A percentile compares a stretch with the other conserved stretches of the same genome.
Conservation (phyloP, 106 monocot genomes). For the Posidonia australis region DNA sequence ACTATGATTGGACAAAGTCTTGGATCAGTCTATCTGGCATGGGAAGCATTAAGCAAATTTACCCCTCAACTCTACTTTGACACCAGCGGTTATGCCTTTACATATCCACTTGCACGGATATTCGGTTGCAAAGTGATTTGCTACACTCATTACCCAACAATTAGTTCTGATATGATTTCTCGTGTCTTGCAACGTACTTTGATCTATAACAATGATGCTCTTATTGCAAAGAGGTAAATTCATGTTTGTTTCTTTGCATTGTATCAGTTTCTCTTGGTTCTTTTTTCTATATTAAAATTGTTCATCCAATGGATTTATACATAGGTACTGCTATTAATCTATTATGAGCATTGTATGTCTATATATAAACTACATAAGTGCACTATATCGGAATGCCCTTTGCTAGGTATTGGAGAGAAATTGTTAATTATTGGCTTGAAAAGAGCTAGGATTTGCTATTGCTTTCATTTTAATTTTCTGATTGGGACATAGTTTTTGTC, state of each 20-base stretch:
- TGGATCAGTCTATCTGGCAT: constrained; percentile 81
- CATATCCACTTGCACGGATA: constrained; percentile 82
- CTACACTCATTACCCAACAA: constrained; percentile 97
- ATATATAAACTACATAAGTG: too few relatives aligned
- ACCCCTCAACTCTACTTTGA: constrained; percentile 80
- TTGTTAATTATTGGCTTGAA: too few relatives aligned
- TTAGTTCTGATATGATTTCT: constrained; percentile 89
- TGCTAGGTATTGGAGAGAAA: too few relatives aligned
- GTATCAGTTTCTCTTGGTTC: too few relatives aligned
- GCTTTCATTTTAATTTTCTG: too few relatives aligned
- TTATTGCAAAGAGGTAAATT: constrained; percentile 68
- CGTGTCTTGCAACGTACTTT: constrained; percentile 51
- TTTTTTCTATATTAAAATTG: neutral
- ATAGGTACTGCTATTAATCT: too few relatives aligned
- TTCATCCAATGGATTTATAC: neutral
- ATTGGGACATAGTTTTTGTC: too few relatives aligned
- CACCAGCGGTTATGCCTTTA: constrained; percentile 97
- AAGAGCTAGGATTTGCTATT: too few relatives aligned
- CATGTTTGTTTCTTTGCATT: neutral
- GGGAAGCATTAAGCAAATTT: constrained; percentile 81
- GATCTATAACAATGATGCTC: constrained; percentile 81
- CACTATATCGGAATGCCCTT: too few relatives aligned
- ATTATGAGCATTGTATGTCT: too few relatives aligned
- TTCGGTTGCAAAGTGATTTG: constrained; percentile 93
- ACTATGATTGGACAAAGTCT: constrained; percentile 97